These are phyloP conservation scores for Pseudopithomyces chartarum DNA, from an alignment of 2,329 filamentous ascomycete genomes.

Conservation along the genomic window DNA sequence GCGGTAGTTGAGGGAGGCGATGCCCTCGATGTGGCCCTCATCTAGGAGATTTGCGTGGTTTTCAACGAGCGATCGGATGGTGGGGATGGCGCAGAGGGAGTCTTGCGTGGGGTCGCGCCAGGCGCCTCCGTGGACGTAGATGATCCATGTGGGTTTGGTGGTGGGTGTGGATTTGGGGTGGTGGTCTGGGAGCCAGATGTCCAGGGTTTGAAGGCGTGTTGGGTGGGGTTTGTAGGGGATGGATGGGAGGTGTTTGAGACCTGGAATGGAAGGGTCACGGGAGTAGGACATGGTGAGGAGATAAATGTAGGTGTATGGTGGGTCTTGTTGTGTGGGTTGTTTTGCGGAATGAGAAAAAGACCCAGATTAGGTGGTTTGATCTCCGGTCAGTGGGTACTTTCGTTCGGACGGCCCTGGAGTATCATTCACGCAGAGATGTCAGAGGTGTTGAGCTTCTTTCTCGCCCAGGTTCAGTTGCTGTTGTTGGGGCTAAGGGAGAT, in stretches of 20 bases:
- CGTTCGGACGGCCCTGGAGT: too few relatives aligned
- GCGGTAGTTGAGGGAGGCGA: slow-evolving; percentile 69
- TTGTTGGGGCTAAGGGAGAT: too few relatives aligned
- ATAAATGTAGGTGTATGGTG: neutral
- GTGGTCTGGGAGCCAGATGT: slow-evolving; percentile 48
- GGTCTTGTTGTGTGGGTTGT: neutral
- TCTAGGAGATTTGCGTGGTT: slow-evolving; percentile 16
- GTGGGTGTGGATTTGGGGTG: slow-evolving; percentile 16
- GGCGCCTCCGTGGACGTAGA: slow-evolving; percentile 57
- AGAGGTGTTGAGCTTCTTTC: too few relatives aligned
- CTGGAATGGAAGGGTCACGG: slow-evolving; percentile 5
- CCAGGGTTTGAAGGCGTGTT: slow-evolving; percentile 47
- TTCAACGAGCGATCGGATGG: slow-evolving; percentile 43
- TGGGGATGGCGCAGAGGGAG: slow-evolving; percentile 41
- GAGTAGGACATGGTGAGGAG: slow-evolving; percentile 20
- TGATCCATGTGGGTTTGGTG: slow-evolving; percentile 31
- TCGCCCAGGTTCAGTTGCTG: too few relatives aligned
- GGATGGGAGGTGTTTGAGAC: slow-evolving; percentile 21
- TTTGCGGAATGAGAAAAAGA: neutral
- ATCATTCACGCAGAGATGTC: too few relatives aligned
- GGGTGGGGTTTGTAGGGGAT: slow-evolving; percentile 33
- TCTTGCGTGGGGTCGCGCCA: slow-evolving; percentile 55
- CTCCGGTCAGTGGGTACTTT: too few relatives aligned
- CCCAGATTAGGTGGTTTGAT: too few relatives aligned
- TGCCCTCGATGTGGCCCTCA: slow-evolving; percentile 56